These are phyloP conservation scores for Talaromyces sp. DNA, from an alignment of 2,329 filamentous ascomycete species.

Conservation along the genomic window DNA sequence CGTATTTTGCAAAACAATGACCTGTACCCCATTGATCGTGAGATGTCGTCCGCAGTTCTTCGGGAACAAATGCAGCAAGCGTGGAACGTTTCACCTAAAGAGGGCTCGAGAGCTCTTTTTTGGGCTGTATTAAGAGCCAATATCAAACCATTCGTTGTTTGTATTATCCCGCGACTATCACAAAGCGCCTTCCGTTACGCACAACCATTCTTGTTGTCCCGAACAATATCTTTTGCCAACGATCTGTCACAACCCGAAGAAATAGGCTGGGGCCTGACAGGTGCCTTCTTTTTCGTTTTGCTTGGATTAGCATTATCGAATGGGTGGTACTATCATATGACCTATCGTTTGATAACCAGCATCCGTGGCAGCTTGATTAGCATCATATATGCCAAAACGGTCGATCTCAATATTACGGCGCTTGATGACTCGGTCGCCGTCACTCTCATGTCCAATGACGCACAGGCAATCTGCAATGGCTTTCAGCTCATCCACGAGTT, in stretches of 20 bases:
- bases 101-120: constrained; percentile 14
- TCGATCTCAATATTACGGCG: constrained; percentile 32
- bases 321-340: constrained; percentile 43
- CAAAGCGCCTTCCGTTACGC: constrained; percentile 28
- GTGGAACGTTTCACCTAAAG: background rate
- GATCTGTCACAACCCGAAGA: constrained; percentile 28
- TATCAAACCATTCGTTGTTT: constrained; percentile 6
- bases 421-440: constrained; percentile 40
- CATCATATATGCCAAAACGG: constrained; percentile 50
- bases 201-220: constrained; percentile 30
- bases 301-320: constrained; percentile 44
- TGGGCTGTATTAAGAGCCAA: constrained; percentile 17
- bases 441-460: constrained; percentile 49
- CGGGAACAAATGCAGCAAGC: constrained; percentile 7
- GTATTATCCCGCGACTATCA: constrained; percentile 24
- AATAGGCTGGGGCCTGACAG: constrained; percentile 45
- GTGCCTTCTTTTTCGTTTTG: constrained; percentile 46
- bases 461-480: constrained; percentile 44
- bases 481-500: constrained; percentile 45
- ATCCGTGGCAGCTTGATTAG: constrained; percentile 46
- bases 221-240: constrained; percentile 25
- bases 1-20: background rate
- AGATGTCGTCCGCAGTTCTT: constrained; percentile 16
- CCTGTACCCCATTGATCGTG: constrained; percentile 17
- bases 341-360: constrained; percentile 46